Conservation (phyloP, 441 rosid genomes). For the Pelargonium myrrhifolium region DNA sequence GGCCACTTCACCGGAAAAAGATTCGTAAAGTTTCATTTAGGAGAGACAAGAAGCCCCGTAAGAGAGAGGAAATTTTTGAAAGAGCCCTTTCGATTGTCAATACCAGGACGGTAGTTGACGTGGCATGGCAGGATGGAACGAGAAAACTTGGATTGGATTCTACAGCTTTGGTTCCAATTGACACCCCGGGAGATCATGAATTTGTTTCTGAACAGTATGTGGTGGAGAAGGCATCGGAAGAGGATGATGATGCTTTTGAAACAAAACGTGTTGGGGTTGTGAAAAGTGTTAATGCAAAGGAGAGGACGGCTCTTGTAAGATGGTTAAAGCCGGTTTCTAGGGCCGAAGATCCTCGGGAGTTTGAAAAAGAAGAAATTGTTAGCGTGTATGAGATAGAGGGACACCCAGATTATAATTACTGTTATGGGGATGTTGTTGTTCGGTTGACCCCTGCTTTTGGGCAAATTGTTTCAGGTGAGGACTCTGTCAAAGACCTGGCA, state of each 20-base stretch:
- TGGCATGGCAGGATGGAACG: slow-evolving; percentile 90
- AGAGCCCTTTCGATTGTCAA: slow-evolving; percentile 62
- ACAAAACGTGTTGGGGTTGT: slow-evolving; percentile 74
- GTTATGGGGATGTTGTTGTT: slow-evolving; percentile 90
- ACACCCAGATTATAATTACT: slow-evolving; percentile 92
- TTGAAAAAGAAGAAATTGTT: slow-evolving; percentile 76
- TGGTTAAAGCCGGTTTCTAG: slow-evolving; percentile 72
- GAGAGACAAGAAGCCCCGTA: slow-evolving; percentile 72
- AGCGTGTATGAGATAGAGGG: slow-evolving; percentile 93
- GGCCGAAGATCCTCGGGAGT: slow-evolving; percentile 77
- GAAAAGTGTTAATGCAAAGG: slow-evolving; percentile 86
- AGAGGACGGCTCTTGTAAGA: slow-evolving; percentile 74
- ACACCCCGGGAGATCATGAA: slow-evolving; percentile 96
- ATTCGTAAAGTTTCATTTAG: slow-evolving; percentile 66
- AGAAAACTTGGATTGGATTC: slow-evolving; percentile 46
- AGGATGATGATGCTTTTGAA: slow-evolving; percentile 50
- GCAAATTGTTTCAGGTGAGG: slow-evolving; percentile 30
- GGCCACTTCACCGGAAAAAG: slow-evolving; percentile 88
- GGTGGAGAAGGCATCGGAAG: slow-evolving; percentile 79
- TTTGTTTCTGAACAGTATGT: slow-evolving; percentile 89
- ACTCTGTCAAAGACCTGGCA: slow-evolving; percentile 30
- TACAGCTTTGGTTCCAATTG: slow-evolving; percentile 66
- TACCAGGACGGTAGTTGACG: slow-evolving; percentile 64
- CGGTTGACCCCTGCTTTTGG: slow-evolving; percentile 61
- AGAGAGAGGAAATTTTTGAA: slow-evolving; percentile 85